These are phyloP conservation scores for Neopestalotiopsis sp. DNA, from an alignment of 2,329 filamentous ascomycete genomes.

Conservation along the genomic window DNA sequence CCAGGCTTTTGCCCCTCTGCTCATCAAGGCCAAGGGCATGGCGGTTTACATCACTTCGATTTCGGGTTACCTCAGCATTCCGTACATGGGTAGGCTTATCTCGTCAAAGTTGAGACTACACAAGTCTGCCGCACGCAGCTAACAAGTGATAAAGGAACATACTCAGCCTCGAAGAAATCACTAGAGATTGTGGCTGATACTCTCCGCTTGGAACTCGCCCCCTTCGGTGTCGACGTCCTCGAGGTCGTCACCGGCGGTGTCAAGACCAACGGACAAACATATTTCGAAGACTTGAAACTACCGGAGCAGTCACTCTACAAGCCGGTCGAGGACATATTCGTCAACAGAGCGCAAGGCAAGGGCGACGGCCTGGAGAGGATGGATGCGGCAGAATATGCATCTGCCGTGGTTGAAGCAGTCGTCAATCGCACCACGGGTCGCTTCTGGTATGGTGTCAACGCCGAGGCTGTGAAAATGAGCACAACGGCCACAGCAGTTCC, in stretches of 20 bases:
- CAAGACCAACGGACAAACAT: conserved; percentile 33
- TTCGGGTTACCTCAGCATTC: conserved; percentile 18
- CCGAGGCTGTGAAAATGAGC: conserved; percentile 26
- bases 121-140: neutral
- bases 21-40: conserved; percentile 22
- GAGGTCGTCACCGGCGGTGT: conserved; percentile 33
- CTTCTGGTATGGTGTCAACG: conserved; percentile 30
- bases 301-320: conserved; percentile 30
- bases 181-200: conserved; percentile 33
- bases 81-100: conserved; percentile 19
- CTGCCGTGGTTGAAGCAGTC: conserved; percentile 28
- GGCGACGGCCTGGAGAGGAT: conserved; percentile 27
- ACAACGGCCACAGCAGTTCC: conserved; percentile 28
- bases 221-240: conserved; percentile 34
- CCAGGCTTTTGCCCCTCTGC: conserved; percentile 18
- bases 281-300: conserved; percentile 33
- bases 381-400: conserved; percentile 31
- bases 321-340: conserved; percentile 27
- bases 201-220: conserved; percentile 33
- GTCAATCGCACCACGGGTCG: conserved; percentile 24
- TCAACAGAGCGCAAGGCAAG: conserved; percentile 29
- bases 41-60: conserved; percentile 23
- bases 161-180: conserved; percentile 34
- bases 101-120: neutral
- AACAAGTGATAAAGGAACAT: conserved; percentile 19